phyloP scores from a whole-genome alignment of 306 rosid species.

The Oemleria cerasiformis region DNA sequence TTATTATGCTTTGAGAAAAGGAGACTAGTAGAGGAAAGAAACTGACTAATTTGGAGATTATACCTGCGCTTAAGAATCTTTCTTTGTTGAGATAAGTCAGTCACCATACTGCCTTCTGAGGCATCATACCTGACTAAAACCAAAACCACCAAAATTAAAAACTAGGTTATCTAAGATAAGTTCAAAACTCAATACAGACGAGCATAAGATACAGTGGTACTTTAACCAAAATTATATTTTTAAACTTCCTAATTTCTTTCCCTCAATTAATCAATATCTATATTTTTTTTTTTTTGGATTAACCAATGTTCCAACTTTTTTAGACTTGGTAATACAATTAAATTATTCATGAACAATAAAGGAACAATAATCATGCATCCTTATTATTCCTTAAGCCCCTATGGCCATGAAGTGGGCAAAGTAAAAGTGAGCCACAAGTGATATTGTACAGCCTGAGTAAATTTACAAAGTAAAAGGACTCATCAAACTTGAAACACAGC shows the following conservation, averaged over 20 bases:
- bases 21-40: background rate
- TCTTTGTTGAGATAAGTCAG: conserved; percentile 70
- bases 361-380: background rate
- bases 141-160: conserved; percentile 35
- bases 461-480: background rate
- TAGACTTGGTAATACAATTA: too few relatives aligned
- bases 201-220: conserved; percentile 6
- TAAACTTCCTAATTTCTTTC: background rate
- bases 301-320: too few relatives aligned
- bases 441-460: background rate
- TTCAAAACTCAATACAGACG: conserved; percentile 11
- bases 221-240: too few relatives aligned
- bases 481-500: background rate
- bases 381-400: background rate
- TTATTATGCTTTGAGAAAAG: background rate
- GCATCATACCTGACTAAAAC: conserved; percentile 86
- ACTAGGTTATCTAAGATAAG: conserved; percentile 9
- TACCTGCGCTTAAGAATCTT: conserved; percentile 93
- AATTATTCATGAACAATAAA: too few relatives aligned
- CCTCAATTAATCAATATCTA: too few relatives aligned
- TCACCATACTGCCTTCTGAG: conserved; percentile 48
- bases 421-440: background rate
- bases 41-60: conserved; percentile 15
- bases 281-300: too few relatives aligned
- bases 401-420: background rate